These are phyloP conservation scores for Trypanosoma scelopori DNA, from an alignment of 208 protist genomes.

Conservation along the genomic window DNA sequence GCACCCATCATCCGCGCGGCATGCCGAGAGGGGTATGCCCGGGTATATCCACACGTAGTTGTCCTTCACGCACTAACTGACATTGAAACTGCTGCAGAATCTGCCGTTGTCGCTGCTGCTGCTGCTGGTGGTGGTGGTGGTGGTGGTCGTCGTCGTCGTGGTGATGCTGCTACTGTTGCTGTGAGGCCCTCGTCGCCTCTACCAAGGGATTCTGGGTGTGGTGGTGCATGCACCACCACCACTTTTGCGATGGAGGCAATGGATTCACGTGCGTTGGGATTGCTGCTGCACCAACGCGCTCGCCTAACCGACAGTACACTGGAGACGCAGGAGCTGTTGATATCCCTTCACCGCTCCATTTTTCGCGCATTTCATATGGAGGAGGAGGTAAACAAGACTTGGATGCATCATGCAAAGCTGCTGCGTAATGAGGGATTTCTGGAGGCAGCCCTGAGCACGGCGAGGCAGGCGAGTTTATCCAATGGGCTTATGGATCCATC, in stretches of 20 bases:
- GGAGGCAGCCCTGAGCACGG: conserved; percentile 73
- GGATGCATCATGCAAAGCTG: conserved; percentile 82
- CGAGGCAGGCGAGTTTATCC: conserved; percentile 53
- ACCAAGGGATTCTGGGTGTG: no score
- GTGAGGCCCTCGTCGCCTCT: background rate
- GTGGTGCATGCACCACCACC: no score
- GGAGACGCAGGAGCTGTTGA: conserved; percentile 71
- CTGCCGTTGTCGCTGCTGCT: conserved; percentile 10
- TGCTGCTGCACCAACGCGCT: conserved; percentile 36
- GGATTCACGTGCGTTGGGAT: conserved; percentile 20
- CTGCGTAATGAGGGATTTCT: conserved; percentile 72
- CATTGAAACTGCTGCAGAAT: conserved; percentile 61
- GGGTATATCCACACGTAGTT: conserved; percentile 64
- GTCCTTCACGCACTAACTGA: conserved; percentile 81
- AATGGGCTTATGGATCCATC: conserved; percentile 19
- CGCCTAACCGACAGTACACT: conserved; percentile 59
- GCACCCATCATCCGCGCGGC: conserved; percentile 46
- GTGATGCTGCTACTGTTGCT: no score
- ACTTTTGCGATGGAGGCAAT: background rate
- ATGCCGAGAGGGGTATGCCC: conserved; percentile 69
- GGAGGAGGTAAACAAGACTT: conserved; percentile 64
- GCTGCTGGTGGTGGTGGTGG: no score
- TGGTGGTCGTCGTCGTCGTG: conserved; percentile 18
- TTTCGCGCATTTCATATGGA: conserved; percentile 60
- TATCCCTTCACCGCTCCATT: conserved; percentile 80